Base-by-base conservation (phyloP, 1,284 basidiomycete genomes). In the Xanthoconium separans region DNA sequence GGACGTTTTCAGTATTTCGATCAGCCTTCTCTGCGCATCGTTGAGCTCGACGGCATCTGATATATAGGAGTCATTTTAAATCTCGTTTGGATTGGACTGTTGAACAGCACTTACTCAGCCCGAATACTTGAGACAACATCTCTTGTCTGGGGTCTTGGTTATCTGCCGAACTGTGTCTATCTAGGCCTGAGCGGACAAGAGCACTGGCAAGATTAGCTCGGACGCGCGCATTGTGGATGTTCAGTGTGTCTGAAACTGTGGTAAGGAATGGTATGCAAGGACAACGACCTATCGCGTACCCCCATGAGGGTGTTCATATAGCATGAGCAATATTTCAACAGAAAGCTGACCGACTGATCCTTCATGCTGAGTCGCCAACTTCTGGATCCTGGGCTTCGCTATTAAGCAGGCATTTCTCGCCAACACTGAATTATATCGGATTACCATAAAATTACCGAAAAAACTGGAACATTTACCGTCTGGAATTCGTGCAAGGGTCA, bases 291-390 rank as follows among this genome's bases (percentile, higher is more conserved):
- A 11, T 18, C 12, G 1, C 53, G 1, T 49, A 61, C 67, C n/a
- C 40, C 1, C 22, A 0, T 64, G 55, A 1, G 13, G 12, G 5
- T 15, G 24, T 11, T 58, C 15, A 6, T 56, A 55, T 0, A 66
- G 30, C 2, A 45, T 47, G 27, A 66, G 54, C 3, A 53, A 36
- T 46, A 58, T 46, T 34, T 70, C 64, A 4, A 63, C 57, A 13
- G 65, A 59, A 6, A 69, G 55, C 12, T 47, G 52, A 40, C 65
- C 65, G 18, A 70, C 44, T 2, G 55, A 31, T 24, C 36, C 2
- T 16, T 34, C 37, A 0, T 57, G 4, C 16, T 43, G 54, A 18
- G 12, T 39, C 3, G 64, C 62, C 29, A 69, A 22, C 13, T 62
- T 22, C n/a, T 33, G 49, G 16, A 66, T 40, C 34, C 55, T 57